A percentile compares a stretch with the other conserved stretches of the same genome.
These are phyloP conservation scores for Trebouxia sp. DNA, from an alignment of 139 green algal genomes.

Conservation along the genomic window DNA sequence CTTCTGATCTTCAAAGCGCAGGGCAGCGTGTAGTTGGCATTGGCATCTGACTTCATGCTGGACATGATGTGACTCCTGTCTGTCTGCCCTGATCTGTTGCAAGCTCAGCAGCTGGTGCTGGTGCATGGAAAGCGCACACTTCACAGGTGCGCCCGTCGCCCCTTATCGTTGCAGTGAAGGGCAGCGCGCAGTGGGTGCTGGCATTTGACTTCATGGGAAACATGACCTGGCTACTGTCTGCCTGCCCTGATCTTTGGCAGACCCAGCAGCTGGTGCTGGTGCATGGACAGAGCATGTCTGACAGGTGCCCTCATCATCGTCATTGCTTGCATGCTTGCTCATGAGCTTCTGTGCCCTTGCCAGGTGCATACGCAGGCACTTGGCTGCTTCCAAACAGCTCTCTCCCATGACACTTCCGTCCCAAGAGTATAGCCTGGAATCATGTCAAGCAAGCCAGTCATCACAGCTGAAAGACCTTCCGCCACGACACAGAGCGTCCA, in stretches of 20 bases:
- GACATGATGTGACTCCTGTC: background rate
- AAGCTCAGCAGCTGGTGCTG: conserved; percentile 45
- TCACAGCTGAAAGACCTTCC: no score
- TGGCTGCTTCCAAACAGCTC: no score
- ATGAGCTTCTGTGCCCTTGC: no score
- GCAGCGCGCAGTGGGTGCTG: conserved; percentile 37
- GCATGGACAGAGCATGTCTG: conserved; percentile 43
- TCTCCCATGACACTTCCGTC: no score
- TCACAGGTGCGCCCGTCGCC: background rate
- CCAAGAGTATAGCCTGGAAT: no score
- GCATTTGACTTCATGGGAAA: conserved; percentile 79
- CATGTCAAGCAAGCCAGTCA: no score
- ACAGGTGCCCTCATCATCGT: background rate
- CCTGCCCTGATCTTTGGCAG: conserved; percentile 53
- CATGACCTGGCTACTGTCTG: conserved; percentile 63
- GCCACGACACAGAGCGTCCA: no score
- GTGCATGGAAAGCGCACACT: conserved; percentile 43
- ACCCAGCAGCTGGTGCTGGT: conserved; percentile 50
- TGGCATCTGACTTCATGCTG: background rate
- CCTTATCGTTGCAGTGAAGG: background rate
- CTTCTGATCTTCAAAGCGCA: background rate
- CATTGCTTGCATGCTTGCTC: background rate
- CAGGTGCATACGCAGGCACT: no score
- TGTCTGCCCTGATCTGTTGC: conserved; percentile 52
- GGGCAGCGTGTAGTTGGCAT: background rate